phyloP scores from a whole-genome alignment of 2,329 filamentous ascomycete species.

The Aspergillus neotritici region DNA sequence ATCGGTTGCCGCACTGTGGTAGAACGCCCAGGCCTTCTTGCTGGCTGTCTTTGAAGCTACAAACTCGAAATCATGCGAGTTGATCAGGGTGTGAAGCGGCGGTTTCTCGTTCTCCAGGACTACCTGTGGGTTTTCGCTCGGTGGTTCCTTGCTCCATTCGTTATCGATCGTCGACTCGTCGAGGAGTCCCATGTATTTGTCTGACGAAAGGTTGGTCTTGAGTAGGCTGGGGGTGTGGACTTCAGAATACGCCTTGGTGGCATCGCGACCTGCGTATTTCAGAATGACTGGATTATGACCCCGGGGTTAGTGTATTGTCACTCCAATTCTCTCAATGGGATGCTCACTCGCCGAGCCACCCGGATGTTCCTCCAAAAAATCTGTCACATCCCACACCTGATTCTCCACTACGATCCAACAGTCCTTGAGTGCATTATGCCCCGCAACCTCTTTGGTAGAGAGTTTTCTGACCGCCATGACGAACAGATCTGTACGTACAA shows the following conservation, averaged over 20 bases:
- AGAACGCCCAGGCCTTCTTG: slow-evolving; percentile 64
- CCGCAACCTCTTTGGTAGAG: slow-evolving; percentile 41
- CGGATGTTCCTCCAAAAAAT: slow-evolving; percentile 60
- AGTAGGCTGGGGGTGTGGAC: slow-evolving; percentile 46
- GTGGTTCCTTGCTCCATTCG: slow-evolving; percentile 43
- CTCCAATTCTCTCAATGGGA: slow-evolving; percentile 1
- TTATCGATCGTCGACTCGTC: slow-evolving; percentile 45
- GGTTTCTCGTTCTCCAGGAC: slow-evolving; percentile 40
- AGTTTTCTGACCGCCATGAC: slow-evolving; percentile 31
- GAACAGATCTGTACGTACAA: no score
- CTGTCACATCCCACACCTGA: slow-evolving; percentile 62
- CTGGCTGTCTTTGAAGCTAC: slow-evolving; percentile 52
- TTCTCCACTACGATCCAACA: slow-evolving; percentile 66
- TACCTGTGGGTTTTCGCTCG: slow-evolving; percentile 24
- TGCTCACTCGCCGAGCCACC: slow-evolving; percentile 51
- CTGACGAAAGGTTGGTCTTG: slow-evolving; percentile 36
- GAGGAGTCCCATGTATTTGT: slow-evolving; percentile 48
- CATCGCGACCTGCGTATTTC: slow-evolving; percentile 43
- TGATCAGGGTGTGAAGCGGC: slow-evolving; percentile 52
- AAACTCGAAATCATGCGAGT: slow-evolving; percentile 55
- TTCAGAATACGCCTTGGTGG: slow-evolving; percentile 42
- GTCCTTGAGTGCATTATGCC: slow-evolving; percentile 46
- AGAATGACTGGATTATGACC: slow-evolving; percentile 34
- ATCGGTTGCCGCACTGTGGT: slow-evolving; percentile 61
- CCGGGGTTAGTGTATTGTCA: not conserved